Conservation (phyloP, 306 rosid genomes). For the Hippophae gyantsensis region DNA sequence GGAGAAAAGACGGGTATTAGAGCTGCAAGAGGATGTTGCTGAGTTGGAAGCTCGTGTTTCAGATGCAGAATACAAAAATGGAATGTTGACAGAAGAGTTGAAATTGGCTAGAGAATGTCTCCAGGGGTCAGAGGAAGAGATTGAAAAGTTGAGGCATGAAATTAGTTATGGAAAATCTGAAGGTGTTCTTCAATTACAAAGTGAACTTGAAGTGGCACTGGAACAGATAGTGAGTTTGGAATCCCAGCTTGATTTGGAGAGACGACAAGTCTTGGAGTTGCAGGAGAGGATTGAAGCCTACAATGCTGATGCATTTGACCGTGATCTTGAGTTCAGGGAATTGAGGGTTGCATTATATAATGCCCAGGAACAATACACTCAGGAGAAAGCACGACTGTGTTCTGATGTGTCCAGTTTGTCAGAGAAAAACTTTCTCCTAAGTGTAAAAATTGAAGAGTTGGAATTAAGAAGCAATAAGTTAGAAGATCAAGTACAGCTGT, state of each 20-base stretch:
- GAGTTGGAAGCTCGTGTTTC: conserved; percentile 35
- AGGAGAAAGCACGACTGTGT: conserved; percentile 34
- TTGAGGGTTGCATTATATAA: conserved; percentile 35
- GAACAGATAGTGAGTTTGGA: conserved; percentile 23
- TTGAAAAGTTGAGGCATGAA: conserved; percentile 31
- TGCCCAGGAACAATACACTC: conserved; percentile 21
- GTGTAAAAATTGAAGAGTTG: conserved; percentile 23
- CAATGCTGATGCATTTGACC: conserved; percentile 22
- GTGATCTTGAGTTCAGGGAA: conserved; percentile 32
- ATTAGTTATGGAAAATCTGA: conserved; percentile 16
- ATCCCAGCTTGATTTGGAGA: conserved; percentile 26
- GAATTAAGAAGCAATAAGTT: conserved; percentile 23
- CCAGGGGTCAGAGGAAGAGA: conserved; percentile 34
- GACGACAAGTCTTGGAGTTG: conserved; percentile 24
- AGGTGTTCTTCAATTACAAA: conserved; percentile 27
- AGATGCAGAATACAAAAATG: conserved; percentile 30
- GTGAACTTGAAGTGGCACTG: conserved; percentile 29
- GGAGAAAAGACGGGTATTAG: conserved; percentile 34
- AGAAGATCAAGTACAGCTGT: conserved; percentile 23
- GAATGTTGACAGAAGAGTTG: conserved; percentile 33
- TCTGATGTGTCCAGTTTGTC: conserved; percentile 30
- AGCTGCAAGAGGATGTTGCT: conserved; percentile 29
- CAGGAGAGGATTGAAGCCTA: conserved; percentile 28
- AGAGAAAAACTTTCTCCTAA: conserved; percentile 19
- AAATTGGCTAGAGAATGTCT: conserved; percentile 29